phyloP scores from a whole-genome alignment of 306 rosid genomes.

The Begonia fuchsioides region DNA sequence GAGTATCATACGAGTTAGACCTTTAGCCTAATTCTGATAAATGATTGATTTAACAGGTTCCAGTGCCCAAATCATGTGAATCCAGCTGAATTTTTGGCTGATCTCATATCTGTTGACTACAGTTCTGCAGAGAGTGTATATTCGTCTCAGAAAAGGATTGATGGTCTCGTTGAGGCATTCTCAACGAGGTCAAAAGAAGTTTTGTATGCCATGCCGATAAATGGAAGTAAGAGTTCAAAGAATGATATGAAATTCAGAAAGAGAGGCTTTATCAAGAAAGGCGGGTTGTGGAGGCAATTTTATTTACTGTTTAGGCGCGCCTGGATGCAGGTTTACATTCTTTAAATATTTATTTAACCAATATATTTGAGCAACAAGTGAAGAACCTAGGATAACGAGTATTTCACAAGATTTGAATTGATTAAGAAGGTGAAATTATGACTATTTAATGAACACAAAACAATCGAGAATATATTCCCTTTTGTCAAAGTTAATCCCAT shows the following conservation, averaged over 20 bases:
- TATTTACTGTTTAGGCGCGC: constrained; percentile 84
- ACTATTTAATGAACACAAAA: too few species aligned
- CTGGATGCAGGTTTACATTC: constrained; percentile 76
- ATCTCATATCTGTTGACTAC: constrained; percentile 87
- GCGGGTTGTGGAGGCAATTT: constrained; percentile 88
- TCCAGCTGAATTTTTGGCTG: constrained; percentile 92
- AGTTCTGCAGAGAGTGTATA: constrained; percentile 76
- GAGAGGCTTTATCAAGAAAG: constrained; percentile 35
- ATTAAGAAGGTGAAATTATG: too few species aligned
- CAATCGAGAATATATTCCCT: too few species aligned
- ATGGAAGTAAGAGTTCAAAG: constrained; percentile 28
- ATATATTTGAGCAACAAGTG: too few species aligned
- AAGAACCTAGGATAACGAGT: too few species aligned
- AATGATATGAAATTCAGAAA: constrained; percentile 18
- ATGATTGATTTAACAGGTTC: constrained; percentile 44
- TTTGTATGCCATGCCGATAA: constrained; percentile 63
- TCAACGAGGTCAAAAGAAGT: constrained; percentile 37
- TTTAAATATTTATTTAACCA: not conserved
- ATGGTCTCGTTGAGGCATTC: constrained; percentile 72
- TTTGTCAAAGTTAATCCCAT: too few species aligned
- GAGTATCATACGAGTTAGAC: too few species aligned
- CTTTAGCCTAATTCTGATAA: not conserved
- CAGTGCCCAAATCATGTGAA: constrained; percentile 70
- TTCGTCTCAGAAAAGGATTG: constrained; percentile 63
- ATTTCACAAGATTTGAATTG: too few species aligned